Evolutionary conservation across 495 filamentous ascomycete genomes (phyloP).

Genomic region (Penicillium subrubescens): DNA sequence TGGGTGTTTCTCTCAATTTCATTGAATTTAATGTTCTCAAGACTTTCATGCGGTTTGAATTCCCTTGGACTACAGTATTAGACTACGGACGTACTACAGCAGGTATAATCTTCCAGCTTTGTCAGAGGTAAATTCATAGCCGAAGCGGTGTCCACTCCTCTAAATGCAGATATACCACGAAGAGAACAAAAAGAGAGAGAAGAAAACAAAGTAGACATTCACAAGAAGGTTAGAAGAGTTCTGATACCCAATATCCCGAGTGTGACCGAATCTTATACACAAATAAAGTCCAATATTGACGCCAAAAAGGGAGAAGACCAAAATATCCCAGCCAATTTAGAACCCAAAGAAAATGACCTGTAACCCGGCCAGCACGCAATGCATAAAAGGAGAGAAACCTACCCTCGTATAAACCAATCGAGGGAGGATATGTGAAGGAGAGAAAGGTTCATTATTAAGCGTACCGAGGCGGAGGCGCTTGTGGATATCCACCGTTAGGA

Average conservation of each 20-base stretch:
- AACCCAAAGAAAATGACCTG: not conserved
- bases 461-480: constrained; percentile 23
- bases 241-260: not conserved
- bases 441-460: constrained; percentile 7
- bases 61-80: not conserved
- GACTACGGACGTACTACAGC: not conserved
- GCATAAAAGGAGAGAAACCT: not conserved
- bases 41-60: not conserved
- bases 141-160: not conserved
- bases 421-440: not conserved
- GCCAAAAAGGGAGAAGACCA: not conserved
- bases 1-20: not conserved
- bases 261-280: not conserved
- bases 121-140: not conserved
- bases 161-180: not conserved
- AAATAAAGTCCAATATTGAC: constrained; percentile 8
- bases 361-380: not conserved
- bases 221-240: not conserved
- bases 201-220: not conserved
- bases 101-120: not conserved
- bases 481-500: constrained; percentile 29
- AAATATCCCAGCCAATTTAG: not conserved
- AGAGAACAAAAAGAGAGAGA: not conserved
- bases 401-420: not conserved
- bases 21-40: not conserved